Evolutionary conservation across 345 rosid genomes (phyloP).

Genomic region (Camelina sativa): DNA sequence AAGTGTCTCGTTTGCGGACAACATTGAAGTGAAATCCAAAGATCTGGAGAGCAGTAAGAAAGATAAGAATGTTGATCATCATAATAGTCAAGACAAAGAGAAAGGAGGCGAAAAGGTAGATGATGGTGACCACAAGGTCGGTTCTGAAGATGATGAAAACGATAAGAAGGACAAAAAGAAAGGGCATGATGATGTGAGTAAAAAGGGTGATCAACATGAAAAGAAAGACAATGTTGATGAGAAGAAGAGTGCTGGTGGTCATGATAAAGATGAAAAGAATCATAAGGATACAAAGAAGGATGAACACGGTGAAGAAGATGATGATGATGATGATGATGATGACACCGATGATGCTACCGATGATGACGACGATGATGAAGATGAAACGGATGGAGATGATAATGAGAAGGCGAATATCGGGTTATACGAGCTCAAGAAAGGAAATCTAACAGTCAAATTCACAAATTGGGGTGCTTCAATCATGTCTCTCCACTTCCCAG

Average conservation of each 20-base stretch:
- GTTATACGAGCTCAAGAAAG: conserved; percentile 72
- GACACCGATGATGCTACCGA: conserved; percentile 23
- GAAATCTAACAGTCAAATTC: conserved; percentile 61
- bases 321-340: conserved; percentile 15
- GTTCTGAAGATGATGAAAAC: conserved; percentile 8
- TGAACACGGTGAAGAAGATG: conserved; percentile 23
- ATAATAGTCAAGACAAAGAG: conserved; percentile 20
- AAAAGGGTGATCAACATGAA: conserved; percentile 8
- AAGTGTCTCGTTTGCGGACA: conserved; percentile 36
- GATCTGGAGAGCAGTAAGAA: conserved; percentile 18
- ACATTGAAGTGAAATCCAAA: conserved; percentile 28
- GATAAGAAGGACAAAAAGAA: conserved; percentile 8
- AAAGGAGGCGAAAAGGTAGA: conserved; percentile 17
- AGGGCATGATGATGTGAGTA: conserved; percentile 13
- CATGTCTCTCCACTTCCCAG: conserved; percentile 72
- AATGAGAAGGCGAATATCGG: conserved; percentile 47
- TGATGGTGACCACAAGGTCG: conserved; percentile 1
- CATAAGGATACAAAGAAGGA: conserved; percentile 14
- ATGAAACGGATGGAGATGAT: conserved; percentile 44
- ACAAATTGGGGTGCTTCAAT: conserved; percentile 92
- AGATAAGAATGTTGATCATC: conserved; percentile 8
- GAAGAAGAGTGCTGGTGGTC: conserved; percentile 44
- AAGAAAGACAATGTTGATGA: neutral
- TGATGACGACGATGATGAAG: conserved; percentile 28
- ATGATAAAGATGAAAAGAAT: neutral